These are phyloP conservation scores for Penicillium sp. DNA, from an alignment of 2,329 filamentous ascomycete genomes.

Conservation along the genomic window DNA sequence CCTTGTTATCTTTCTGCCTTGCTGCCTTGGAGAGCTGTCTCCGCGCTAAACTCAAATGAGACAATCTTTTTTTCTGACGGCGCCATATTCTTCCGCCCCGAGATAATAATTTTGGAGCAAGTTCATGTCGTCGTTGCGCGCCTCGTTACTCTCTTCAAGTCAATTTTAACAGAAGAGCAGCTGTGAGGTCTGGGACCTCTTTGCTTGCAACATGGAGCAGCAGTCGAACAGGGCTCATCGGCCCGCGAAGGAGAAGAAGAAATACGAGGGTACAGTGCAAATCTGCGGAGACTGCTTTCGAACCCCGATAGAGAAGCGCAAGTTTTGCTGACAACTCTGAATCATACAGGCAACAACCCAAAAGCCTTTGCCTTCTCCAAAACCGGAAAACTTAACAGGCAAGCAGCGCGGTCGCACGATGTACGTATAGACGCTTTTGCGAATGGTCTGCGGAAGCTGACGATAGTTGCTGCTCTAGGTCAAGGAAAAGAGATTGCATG, in stretches of 20 bases:
- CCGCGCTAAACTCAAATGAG: conserved; percentile 9
- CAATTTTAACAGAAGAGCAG: conserved; percentile 16
- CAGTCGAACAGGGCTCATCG: conserved; percentile 83
- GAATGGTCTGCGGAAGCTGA: conserved; percentile 14
- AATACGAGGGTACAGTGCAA: conserved; percentile 52
- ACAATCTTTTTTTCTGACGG: conserved; percentile 14
- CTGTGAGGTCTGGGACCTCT: conserved; percentile 28
- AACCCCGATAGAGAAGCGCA: background rate
- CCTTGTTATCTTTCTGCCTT: conserved; percentile 12
- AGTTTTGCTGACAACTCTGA: conserved; percentile 4
- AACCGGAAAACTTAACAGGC: conserved; percentile 72
- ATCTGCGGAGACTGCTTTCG: conserved; percentile 9
- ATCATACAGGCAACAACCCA: conserved; percentile 63
- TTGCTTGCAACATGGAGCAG: conserved; percentile 60
- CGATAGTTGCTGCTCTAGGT: conserved; percentile 51
- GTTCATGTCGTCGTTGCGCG: conserved; percentile 11
- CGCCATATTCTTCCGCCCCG: conserved; percentile 26
- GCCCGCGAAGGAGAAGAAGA: conserved; percentile 84
- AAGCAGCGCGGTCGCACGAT: conserved; percentile 54
- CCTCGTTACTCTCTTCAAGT: conserved; percentile 13
- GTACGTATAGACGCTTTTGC: conserved; percentile 31
- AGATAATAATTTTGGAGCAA: conserved; percentile 34
- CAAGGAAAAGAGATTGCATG: conserved; percentile 93
- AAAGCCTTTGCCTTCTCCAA: conserved; percentile 85
- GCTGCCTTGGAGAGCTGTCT: conserved; percentile 15